Conservation (phyloP, 2,329 filamentous ascomycete species). For the Sarocladium brachiariae region DNA sequence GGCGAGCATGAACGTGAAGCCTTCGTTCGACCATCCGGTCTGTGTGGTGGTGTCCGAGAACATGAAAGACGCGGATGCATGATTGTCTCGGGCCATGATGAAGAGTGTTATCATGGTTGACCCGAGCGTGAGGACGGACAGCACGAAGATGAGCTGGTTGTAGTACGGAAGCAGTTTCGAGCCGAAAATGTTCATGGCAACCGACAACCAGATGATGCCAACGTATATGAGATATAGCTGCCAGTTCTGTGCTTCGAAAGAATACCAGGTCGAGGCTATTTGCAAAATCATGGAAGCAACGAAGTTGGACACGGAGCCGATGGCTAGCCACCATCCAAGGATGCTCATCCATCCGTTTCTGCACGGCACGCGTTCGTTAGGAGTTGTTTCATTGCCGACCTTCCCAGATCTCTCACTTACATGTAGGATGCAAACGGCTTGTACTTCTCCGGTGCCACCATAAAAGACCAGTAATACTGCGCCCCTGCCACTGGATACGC, state of each 20-base stretch:
- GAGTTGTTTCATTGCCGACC: not conserved
- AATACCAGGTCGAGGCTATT: not conserved
- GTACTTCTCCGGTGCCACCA: conserved; percentile 16
- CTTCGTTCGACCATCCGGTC: not conserved
- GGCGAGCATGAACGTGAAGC: not conserved
- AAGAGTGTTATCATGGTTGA: not conserved
- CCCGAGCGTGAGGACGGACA: not conserved
- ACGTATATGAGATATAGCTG: not conserved
- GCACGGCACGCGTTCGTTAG: not conserved
- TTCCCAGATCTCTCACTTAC: not conserved
- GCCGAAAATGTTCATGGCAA: not conserved
- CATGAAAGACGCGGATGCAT: not conserved
- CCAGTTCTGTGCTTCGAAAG: not conserved
- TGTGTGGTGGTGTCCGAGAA: not conserved
- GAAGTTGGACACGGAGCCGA: not conserved
- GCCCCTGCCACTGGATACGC: conserved; percentile 17
- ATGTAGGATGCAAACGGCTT: conserved; percentile 10
- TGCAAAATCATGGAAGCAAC: not conserved
- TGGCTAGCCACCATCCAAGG: not conserved
- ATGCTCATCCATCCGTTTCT: conserved; percentile 2
- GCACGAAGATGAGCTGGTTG: not conserved
- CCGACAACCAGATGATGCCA: not conserved
- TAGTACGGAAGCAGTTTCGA: not conserved
- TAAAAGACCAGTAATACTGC: conserved; percentile 12
- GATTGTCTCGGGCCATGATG: not conserved